These are phyloP conservation scores for Dactylellina leptospora DNA, from an alignment of 2,329 filamentous ascomycete genomes.

Conservation along the genomic window DNA sequence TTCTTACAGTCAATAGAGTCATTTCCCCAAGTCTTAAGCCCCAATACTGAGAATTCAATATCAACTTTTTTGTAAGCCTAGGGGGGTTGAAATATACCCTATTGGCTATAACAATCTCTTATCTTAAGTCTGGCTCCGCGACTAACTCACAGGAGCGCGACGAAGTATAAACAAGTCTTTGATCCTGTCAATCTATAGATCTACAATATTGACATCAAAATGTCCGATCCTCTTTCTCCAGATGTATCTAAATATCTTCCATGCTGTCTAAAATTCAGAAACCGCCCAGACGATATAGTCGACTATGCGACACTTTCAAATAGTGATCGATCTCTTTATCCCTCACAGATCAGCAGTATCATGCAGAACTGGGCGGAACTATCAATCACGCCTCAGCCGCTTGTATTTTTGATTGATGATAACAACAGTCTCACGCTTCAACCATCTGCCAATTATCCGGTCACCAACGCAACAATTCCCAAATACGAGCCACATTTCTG, in stretches of 20 bases:
- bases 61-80: too few species aligned
- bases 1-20: too few species aligned
- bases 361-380: background rate
- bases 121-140: too few species aligned
- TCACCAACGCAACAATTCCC: background rate
- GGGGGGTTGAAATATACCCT: too few species aligned
- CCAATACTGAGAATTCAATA: too few species aligned
- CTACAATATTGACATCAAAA: too few species aligned
- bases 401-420: constrained; percentile 8
- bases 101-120: too few species aligned
- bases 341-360: constrained; percentile 3
- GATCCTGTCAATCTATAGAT: too few species aligned
- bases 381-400: background rate
- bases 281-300: background rate
- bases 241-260: constrained; percentile 10
- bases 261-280: constrained; percentile 9
- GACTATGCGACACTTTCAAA: constrained; percentile 1
- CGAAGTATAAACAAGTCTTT: too few species aligned
- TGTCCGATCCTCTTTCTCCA: too few species aligned
- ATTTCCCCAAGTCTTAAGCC: too few species aligned
- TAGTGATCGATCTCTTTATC: background rate
- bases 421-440: constrained; percentile 2
- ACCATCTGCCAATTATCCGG: background rate
- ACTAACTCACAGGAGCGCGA: too few species aligned
- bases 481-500: constrained; percentile 39